These are phyloP conservation scores for Tuber melanosporum DNA, from an alignment of 495 filamentous ascomycete species.

Conservation along the genomic window DNA sequence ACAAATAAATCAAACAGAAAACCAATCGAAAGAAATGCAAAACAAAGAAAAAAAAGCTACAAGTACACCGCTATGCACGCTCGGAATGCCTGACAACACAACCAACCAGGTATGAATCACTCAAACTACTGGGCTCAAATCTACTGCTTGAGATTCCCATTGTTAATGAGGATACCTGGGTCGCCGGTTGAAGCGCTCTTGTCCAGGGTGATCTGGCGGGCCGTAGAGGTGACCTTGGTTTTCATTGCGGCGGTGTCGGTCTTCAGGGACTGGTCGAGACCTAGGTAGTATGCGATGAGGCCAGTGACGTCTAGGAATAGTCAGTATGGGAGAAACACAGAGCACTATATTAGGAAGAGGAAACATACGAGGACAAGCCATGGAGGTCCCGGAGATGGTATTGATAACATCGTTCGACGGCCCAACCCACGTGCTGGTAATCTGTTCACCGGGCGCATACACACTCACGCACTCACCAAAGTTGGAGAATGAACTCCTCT, in stretches of 20 bases:
- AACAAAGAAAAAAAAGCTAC: not conserved
- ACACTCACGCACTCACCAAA: slow-evolving; percentile 55
- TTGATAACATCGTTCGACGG: slow-evolving; percentile 47
- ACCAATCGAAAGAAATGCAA: not conserved
- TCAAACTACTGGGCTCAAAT: not conserved
- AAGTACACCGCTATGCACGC: slow-evolving; percentile 1
- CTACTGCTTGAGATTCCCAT: slow-evolving; percentile 14
- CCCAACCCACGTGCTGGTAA: slow-evolving; percentile 52
- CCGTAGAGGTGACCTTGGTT: slow-evolving; percentile 33
- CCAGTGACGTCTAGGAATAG: slow-evolving; percentile 45
- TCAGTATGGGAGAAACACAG: not conserved
- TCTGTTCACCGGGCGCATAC: slow-evolving; percentile 47
- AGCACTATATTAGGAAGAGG: not conserved
- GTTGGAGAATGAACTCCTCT: slow-evolving; percentile 55
- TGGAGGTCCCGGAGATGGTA: slow-evolving; percentile 52
- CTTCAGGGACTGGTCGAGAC: slow-evolving; percentile 39
- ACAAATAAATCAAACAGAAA: slow-evolving; percentile 4
- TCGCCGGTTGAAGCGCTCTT: slow-evolving; percentile 18
- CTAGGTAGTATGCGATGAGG: slow-evolving; percentile 49
- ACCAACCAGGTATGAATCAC: not conserved
- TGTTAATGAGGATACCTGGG: slow-evolving; percentile 28
- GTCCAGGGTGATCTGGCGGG: slow-evolving; percentile 19
- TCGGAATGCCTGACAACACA: not conserved
- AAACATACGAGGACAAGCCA: slow-evolving; percentile 48
- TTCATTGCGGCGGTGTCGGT: slow-evolving; percentile 46